Conservation (phyloP, 768 basidiomycete species). For the Kwoniella dendrophila region DNA sequence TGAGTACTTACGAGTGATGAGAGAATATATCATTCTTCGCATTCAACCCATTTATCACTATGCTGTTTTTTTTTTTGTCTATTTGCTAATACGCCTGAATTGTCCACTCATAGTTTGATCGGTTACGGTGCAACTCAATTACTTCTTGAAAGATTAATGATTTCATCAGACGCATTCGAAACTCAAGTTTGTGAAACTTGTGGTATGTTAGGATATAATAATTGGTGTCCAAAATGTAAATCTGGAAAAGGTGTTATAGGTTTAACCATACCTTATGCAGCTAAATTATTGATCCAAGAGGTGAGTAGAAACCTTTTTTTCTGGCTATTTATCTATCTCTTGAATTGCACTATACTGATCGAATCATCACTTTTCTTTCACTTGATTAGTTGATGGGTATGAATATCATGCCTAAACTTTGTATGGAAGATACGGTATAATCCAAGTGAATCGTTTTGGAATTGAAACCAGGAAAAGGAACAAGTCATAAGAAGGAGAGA, state of each 20-base stretch:
- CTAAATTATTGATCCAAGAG: conserved; percentile 64
- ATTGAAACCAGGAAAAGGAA: too few species aligned
- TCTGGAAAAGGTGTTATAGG: conserved; percentile 95
- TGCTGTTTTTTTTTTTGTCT: neutral
- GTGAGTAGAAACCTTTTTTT: conserved; percentile 37
- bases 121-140: conserved; percentile 97
- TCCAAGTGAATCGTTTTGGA: too few species aligned
- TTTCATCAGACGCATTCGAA: conserved; percentile 97
- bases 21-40: too few species aligned
- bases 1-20: too few species aligned
- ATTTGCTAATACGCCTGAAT: too few species aligned
- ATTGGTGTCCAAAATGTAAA: conserved; percentile 97
- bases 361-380: too few species aligned
- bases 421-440: conserved; percentile 71
- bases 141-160: conserved; percentile 95
- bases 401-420: conserved; percentile 88
- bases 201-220: conserved; percentile 77
- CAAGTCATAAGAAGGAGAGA: too few species aligned
- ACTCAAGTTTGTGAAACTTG: conserved; percentile 94
- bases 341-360: too few species aligned
- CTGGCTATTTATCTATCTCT: neutral
- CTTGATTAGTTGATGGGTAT: conserved; percentile 86
- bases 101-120: conserved; percentile 71
- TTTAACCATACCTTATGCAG: conserved; percentile 93
- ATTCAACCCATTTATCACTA: neutral